Evolutionary conservation across 495 filamentous ascomycete species (phyloP), one percentile per base, ranked within the genome.

Genomic region (Aspergillus wentii): DNA sequence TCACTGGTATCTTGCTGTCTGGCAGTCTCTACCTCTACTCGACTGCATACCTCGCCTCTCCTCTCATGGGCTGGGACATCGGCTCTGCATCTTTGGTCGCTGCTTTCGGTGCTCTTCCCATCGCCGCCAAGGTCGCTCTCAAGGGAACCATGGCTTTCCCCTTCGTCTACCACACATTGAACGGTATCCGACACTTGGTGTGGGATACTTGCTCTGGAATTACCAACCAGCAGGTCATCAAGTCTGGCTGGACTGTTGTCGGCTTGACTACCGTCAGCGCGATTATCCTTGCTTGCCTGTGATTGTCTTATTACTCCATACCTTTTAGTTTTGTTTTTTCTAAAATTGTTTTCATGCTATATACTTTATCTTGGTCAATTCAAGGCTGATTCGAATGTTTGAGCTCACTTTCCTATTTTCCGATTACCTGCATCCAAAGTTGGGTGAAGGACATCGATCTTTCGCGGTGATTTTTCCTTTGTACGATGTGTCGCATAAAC

Each of bases 141-240:
- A 99, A 99, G 79, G 63, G 76, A 39, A 45, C 68, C 9, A 38
- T 86, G 22, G 86, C 87, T 27, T 74, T 85, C 61, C 91, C 90
- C 14, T 95, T 99, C 63, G 79, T 80, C 22, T 97, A 80, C 69
- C 94, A 99, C 66, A 62, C 61, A 43, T 57, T 89, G 48, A 96
- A 94, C 67, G 92, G 94, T 17, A 38, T 94, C n/a, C 79, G 88
- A 54, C 92, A 97, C 74, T 71, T 99, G 65, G 46, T 74, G 20
- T 95, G 86, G 84, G 92, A 99, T 74, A 59, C 80, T 34, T 84
- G 82, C 25, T 59, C 66, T 36, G 74, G 75, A 27, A 79, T 94
- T 40, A 70, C 60, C 48, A 86, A 90, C 60, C 68, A 73, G 51
- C 64, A 70, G 46, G 86, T 97, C 41, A 75, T 84, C 46, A 72